phyloP scores from a whole-genome alignment of 306 rosid species.

The Vicia villosa region DNA sequence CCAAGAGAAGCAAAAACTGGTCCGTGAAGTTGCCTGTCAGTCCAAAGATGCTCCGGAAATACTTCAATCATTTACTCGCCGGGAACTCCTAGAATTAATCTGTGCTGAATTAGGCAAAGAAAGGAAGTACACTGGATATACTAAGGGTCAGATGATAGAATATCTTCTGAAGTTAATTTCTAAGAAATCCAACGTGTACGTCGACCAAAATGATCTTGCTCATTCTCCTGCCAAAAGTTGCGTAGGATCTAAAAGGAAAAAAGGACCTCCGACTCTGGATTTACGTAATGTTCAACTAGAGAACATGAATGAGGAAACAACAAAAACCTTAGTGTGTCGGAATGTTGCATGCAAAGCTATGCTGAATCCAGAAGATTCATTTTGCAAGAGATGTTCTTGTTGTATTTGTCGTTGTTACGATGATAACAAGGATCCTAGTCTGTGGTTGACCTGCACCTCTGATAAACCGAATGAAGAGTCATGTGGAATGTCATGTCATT shows the following conservation, averaged over 20 bases:
- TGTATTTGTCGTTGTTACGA: constrained; percentile 78
- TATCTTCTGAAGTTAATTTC: constrained; percentile 69
- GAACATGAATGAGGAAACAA: constrained; percentile 47
- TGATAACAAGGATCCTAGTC: constrained; percentile 96
- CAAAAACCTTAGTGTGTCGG: constrained; percentile 55
- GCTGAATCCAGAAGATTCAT: constrained; percentile 58
- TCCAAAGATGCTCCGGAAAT: constrained; percentile 68
- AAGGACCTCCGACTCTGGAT: constrained; percentile 44
- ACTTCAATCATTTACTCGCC: constrained; percentile 75
- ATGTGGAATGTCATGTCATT: constrained; percentile 92
- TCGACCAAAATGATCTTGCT: constrained; percentile 33
- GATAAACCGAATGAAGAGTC: constrained; percentile 54
- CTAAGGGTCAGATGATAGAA: constrained; percentile 76
- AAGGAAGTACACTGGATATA: constrained; percentile 86
- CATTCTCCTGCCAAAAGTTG: constrained; percentile 46
- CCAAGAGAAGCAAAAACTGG: constrained; percentile 67
- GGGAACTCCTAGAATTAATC: constrained; percentile 79
- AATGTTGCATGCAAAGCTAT: constrained; percentile 84
- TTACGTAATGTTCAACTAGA: constrained; percentile 41
- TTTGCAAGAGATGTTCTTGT: constrained; percentile 96
- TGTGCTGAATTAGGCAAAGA: constrained; percentile 90
- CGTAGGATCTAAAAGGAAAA: constrained; percentile 61
- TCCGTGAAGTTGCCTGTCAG: constrained; percentile 63
- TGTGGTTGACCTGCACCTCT: constrained; percentile 81
- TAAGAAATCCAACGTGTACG: constrained; percentile 51